Evolutionary conservation across 805 yeast species (phyloP), one percentile per base, ranked within the genome.

Genomic region (Phaffomyces opuntiae): DNA sequence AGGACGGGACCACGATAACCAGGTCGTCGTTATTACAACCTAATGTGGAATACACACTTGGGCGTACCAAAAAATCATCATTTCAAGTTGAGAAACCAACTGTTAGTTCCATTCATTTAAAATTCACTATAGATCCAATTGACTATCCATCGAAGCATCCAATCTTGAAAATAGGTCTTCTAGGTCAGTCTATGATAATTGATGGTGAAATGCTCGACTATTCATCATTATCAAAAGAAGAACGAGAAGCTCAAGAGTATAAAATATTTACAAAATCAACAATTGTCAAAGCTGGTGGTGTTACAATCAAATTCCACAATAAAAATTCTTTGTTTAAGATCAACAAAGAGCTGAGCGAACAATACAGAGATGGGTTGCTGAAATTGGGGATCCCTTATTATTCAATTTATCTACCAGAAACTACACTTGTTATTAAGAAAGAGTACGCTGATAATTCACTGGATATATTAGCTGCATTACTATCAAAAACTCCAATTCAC

Each of bases 381-480:
- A 53, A 51, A 2, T 16, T 62, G 35, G 71, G 65, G 16, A 51
- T 66, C 13, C 58, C 56, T 31, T 54, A 60, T 36, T 43, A 58
- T 27, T 39, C 53, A 4, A 49, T 55, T 13, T 42, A 55, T 16
- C 27, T 39, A 1, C 36, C 42, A 19, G 44, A 50, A 17, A 65
- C 69, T 1, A 56, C 61, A 16, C 62, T 55, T 26, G 47, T 57
- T 16, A 49, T 66, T 17, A 52, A 56, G 44, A 53, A 53, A 19
- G 39, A 42, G 24, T 21, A 21, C 6, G 47, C 53, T 26, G 46
- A 49, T 37, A 42, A 52, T 26, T 56, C 69, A 3, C 47, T 62
- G n/a, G 59, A 58, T 35, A 44, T 62, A 3, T 47, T 65, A 27
- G 62, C 56, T 16, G 72, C 73, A 0, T 44, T 69, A 45, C 52